phyloP scores from a whole-genome alignment of 129 eudicot genomes.

The Flaveria bidentis region DNA sequence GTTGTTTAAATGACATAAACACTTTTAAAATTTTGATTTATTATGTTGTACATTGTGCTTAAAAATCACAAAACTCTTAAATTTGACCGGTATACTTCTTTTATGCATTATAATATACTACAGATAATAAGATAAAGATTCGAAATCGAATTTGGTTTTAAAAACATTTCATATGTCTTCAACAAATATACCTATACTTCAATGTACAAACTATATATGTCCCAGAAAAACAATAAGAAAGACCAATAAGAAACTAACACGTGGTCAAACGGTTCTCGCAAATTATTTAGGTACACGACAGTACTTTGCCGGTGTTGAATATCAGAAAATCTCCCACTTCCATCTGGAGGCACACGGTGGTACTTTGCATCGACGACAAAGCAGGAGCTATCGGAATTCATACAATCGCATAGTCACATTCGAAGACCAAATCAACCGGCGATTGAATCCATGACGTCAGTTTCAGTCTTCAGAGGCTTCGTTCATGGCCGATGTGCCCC shows the following conservation, averaged over 20 bases:
- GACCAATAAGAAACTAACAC: slow-evolving; percentile 14
- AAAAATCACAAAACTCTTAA: no score
- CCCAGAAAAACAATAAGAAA: neutral
- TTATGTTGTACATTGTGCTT: no score
- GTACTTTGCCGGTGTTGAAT: neutral
- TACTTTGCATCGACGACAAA: slow-evolving; percentile 21
- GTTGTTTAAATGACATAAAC: no score
- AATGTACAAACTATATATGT: no score
- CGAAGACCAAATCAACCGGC: neutral
- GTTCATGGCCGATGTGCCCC: slow-evolving; percentile 58
- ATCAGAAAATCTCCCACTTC: neutral
- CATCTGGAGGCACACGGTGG: neutral
- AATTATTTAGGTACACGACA: slow-evolving; percentile 11
- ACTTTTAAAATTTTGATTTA: no score
- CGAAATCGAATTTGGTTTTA: no score
- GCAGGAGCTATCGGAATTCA: neutral
- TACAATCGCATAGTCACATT: slow-evolving; percentile 3
- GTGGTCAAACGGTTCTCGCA: slow-evolving; percentile 33
- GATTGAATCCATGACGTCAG: slow-evolving; percentile 50
- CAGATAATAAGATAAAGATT: no score
- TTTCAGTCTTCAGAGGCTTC: slow-evolving; percentile 57
- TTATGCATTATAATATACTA: no score
- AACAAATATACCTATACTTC: no score
- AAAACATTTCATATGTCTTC: no score
- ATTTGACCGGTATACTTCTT: no score